Evolutionary conservation across 2,329 filamentous ascomycete genomes (phyloP).

Genomic region (Cercospora canescens): DNA sequence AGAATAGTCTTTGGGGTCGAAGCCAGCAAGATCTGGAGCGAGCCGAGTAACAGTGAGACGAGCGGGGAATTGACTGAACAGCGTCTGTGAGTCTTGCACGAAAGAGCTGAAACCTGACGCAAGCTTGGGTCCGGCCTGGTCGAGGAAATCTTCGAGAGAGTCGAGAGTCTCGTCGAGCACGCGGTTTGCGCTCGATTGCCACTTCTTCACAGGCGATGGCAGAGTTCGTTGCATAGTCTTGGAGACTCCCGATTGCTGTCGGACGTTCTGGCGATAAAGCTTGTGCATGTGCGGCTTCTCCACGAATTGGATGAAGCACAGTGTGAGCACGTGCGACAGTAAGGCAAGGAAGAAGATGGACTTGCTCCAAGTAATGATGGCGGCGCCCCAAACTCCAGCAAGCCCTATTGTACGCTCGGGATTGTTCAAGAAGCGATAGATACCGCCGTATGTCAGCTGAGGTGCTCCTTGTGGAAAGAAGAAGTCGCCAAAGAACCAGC

Average conservation of each 20-base stretch:
- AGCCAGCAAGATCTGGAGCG: constrained; percentile 75
- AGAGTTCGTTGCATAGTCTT: constrained; percentile 87
- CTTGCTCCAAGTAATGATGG: constrained; percentile 87
- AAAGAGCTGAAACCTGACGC: constrained; percentile 83
- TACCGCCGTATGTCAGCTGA: constrained; percentile 92
- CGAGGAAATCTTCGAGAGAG: constrained; percentile 87
- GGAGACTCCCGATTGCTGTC: constrained; percentile 84
- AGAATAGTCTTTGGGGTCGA: constrained; percentile 77
- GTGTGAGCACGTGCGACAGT: constrained; percentile 78
- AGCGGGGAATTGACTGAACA: constrained; percentile 88
- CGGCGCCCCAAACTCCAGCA: constrained; percentile 92
- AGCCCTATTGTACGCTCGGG: constrained; percentile 91
- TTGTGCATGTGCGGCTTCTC: constrained; percentile 99
- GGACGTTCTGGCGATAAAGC: constrained; percentile 82
- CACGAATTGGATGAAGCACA: constrained; percentile 87
- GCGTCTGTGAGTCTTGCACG: constrained; percentile 79
- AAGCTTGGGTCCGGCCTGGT: constrained; percentile 80
- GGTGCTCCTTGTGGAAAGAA: constrained; percentile 93
- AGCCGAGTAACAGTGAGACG: constrained; percentile 80
- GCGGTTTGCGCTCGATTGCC: constrained; percentile 83
- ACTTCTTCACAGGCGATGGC: constrained; percentile 77
- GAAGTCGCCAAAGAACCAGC: constrained; percentile 99
- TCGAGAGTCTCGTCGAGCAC: constrained; percentile 84
- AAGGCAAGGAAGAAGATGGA: constrained; percentile 85
- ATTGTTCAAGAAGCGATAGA: constrained; percentile 98